Percentiles rank a stretch among this genome's conserved stretches.
Evolutionary conservation across 2,329 filamentous ascomycete species (phyloP).

Genomic region (Chaetomium strumarium): DNA sequence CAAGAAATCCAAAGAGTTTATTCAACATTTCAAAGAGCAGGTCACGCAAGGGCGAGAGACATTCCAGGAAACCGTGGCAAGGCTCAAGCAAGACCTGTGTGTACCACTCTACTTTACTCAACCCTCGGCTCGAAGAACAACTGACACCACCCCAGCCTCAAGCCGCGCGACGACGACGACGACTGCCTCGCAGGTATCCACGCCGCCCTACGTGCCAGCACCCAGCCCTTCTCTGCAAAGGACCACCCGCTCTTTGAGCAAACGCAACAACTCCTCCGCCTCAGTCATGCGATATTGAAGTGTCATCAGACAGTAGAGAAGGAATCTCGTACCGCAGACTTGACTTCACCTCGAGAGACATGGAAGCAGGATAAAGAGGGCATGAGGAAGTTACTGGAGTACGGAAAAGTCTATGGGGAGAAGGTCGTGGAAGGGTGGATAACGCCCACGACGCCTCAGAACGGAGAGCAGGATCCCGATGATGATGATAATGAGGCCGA

Average conservation of each 20-base stretch:
- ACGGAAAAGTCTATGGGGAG: constrained; percentile 30
- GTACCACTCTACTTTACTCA: constrained; percentile 1
- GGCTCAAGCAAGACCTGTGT: constrained; percentile 29
- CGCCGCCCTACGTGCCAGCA: constrained; percentile 4
- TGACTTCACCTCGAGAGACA: constrained; percentile 24
- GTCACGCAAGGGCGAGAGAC: constrained; percentile 21
- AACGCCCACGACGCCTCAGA: neutral
- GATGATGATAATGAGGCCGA: constrained; percentile 4
- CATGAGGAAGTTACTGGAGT: constrained; percentile 29
- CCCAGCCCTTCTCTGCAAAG: neutral
- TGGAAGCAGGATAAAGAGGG: constrained; percentile 33
- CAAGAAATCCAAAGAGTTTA: constrained; percentile 26
- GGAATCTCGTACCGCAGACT: constrained; percentile 22
- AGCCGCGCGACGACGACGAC: neutral
- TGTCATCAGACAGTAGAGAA: constrained; percentile 28
- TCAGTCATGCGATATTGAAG: constrained; percentile 26
- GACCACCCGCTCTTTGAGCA: constrained; percentile 16
- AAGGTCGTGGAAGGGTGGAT: constrained; percentile 23
- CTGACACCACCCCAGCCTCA: neutral
- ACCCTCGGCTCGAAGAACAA: neutral
- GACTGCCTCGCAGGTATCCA: neutral
- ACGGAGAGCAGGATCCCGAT: neutral
- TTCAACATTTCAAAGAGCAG: constrained; percentile 26
- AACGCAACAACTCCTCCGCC: constrained; percentile 14
- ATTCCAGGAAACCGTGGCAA: constrained; percentile 20